Evolutionary conservation across 306 rosid genomes (phyloP).

Genomic region (Quercus bicolor): DNA sequence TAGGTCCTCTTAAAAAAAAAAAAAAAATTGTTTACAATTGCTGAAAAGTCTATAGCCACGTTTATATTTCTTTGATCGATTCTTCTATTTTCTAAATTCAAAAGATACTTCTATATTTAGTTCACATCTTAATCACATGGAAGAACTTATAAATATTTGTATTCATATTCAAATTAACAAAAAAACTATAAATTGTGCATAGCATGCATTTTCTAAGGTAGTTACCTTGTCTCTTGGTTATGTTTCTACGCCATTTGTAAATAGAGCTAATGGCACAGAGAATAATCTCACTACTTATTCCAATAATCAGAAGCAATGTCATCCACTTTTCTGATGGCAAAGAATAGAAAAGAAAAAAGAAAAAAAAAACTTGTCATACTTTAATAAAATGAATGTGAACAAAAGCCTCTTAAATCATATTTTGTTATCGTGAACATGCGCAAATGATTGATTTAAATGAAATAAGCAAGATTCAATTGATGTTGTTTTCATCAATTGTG

Average conservation of each 20-base stretch:
- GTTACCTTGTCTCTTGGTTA: conserved; percentile 9
- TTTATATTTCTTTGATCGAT: background rate
- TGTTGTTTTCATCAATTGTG: background rate
- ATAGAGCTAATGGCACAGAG: conserved; percentile 4
- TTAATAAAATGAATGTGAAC: background rate
- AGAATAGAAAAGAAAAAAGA: background rate
- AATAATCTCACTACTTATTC: background rate
- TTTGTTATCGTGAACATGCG: too few species aligned
- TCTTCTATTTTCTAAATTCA: conserved; percentile 16
- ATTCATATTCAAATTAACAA: background rate
- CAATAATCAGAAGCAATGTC: background rate
- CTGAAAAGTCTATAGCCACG: too few species aligned
- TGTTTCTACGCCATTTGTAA: conserved; percentile 4
- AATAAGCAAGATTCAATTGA: background rate
- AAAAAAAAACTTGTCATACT: background rate
- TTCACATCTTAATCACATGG: background rate
- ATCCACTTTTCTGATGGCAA: background rate
- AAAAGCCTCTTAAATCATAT: too few species aligned
- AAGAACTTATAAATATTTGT: background rate
- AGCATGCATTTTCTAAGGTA: background rate
- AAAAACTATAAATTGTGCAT: background rate
- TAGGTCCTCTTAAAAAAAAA: too few species aligned
- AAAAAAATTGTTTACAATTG: too few species aligned
- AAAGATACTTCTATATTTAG: background rate
- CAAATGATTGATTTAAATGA: background rate